phyloP scores from a whole-genome alignment of 371 early-diverging fungal genomes.

The Apophysomyces ossiformis region DNA sequence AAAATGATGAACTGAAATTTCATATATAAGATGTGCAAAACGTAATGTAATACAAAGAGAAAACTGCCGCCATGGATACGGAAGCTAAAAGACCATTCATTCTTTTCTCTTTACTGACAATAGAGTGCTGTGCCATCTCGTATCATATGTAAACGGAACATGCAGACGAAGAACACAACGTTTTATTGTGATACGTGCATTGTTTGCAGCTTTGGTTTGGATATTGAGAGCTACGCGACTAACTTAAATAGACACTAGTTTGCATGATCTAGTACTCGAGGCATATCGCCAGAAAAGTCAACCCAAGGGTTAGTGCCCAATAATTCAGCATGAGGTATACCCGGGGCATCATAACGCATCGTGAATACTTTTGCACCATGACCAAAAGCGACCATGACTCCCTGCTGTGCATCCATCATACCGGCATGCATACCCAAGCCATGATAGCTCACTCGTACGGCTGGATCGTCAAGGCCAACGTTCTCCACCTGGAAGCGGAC shows the following conservation, averaged over 20 bases:
- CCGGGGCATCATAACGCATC: not conserved
- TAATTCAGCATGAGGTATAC: not conserved
- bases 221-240: not conserved
- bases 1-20: too few species aligned
- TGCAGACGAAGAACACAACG: not conserved
- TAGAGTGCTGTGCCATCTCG: not conserved
- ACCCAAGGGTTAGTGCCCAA: not conserved
- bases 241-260: slow-evolving; percentile 6
- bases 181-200: not conserved
- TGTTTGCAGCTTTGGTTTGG: not conserved
- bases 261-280: not conserved
- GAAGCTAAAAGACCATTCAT: not conserved
- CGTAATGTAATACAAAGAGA: too few species aligned
- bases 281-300: not conserved
- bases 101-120: not conserved
- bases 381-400: not conserved
- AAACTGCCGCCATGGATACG: too few species aligned
- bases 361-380: not conserved
- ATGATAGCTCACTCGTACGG: not conserved
- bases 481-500: not conserved
- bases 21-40: too few species aligned
- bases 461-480: not conserved
- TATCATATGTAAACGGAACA: not conserved
- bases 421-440: not conserved
- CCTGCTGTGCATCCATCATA: not conserved